Evolutionary conservation across 192 early-diverging fungal species (phyloP).

Genomic region (Neocallimastix lanati): DNA sequence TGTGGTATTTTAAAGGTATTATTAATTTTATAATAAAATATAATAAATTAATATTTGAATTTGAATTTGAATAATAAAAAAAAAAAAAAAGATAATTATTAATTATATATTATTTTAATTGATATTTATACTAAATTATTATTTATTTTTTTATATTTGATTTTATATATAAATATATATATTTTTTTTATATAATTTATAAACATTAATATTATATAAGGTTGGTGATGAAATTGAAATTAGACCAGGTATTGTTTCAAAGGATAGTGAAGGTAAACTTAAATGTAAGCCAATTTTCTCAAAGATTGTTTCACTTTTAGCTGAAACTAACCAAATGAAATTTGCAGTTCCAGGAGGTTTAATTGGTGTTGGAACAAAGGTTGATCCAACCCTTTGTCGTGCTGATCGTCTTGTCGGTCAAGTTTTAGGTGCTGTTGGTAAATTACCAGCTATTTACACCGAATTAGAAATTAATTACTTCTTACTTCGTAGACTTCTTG

Average conservation of each 20-base stretch:
- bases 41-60: too few relatives aligned
- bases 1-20: constrained; percentile 63
- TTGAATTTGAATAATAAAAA: too few relatives aligned
- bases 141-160: too few relatives aligned
- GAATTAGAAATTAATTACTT: constrained; percentile 96
- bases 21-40: too few relatives aligned
- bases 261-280: constrained; percentile 68
- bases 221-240: constrained; percentile 93
- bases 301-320: constrained; percentile 64
- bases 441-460: constrained; percentile 78
- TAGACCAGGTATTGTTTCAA: constrained; percentile 80
- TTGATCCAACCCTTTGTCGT: constrained; percentile 91
- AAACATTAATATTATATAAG: constrained; percentile 10
- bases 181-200: too few relatives aligned
- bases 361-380: constrained; percentile 89
- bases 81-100: too few relatives aligned
- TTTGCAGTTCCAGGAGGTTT: constrained; percentile 98
- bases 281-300: constrained; percentile 74
- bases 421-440: constrained; percentile 79
- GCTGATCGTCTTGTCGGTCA: constrained; percentile 91
- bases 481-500: constrained; percentile 83
- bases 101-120: too few relatives aligned
- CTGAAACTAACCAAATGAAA: constrained; percentile 77
- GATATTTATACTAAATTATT: too few relatives aligned
- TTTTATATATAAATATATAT: too few relatives aligned